Evolutionary conservation across 306 rosid species (phyloP), one percentile per base, ranked within the genome.

Genomic region (Dicorynia guianensis): DNA sequence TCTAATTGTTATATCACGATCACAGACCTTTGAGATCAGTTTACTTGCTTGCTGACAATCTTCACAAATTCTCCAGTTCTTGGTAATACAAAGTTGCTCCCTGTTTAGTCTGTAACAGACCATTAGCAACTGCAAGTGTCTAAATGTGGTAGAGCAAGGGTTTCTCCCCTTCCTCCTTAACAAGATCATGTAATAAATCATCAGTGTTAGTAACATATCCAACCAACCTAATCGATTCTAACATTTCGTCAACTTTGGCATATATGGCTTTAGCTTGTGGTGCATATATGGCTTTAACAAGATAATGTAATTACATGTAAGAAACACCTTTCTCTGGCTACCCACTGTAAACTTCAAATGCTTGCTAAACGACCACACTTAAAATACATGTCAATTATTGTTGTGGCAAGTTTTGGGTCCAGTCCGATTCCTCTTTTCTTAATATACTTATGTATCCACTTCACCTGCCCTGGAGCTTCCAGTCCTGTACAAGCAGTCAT

Each of bases 21-120:
- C 43, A 67, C 67, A 89, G 44, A 67, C 78, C 77, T 80, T 82
- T 0, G 94, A 87, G 67, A 91, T 71, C 20, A 83, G 72, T 72
- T 91, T 91, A 6, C 61, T 43, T 54, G 90, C 92, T 63, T 80
- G 83, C 83, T 91, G 97, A 76, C 94, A 91, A 75, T 91, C 97
- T 67, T 58, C 85, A 68, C 87, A 85, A n/a, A 87, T 80, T 30
- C 96, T 59, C 75, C 89, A 55, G 60, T 89, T 91, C 85, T 89
- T 91, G 19, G 89, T 62, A 55, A 89, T 79, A 1, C 90, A 82
- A 43, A 13, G 88, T 87, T 66, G 84, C 88, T 77, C 90, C 85
- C 3, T 52, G 62, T 72, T 84, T 82, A 2, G 83, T 74, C 47
- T 77, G 84, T 69, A 91, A 73, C 60, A 89, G 74, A 18, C 92